phyloP scores from a whole-genome alignment of 164 flowering plant species.

The Buxus sempervirens region DNA sequence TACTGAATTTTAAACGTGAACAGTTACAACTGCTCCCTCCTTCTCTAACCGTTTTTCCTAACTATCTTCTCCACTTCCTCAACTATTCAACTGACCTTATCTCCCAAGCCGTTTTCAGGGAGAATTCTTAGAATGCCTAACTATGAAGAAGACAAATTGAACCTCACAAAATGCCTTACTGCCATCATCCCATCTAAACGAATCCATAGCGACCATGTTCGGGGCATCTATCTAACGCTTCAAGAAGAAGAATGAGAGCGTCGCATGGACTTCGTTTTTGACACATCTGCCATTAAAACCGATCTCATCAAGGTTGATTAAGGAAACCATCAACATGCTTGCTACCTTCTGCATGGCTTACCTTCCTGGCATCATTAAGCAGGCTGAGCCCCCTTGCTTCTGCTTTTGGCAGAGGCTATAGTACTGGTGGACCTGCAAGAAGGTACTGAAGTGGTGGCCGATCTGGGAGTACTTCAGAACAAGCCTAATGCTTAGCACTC shows the following conservation, averaged over 20 bases:
- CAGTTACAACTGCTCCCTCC: too few species aligned
- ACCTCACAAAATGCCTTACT: too few species aligned
- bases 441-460: constrained; percentile 8
- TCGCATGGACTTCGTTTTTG: constrained; percentile 81
- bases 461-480: background rate
- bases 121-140: too few species aligned
- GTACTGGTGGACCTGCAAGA: constrained; percentile 13
- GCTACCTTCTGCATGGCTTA: constrained; percentile 66
- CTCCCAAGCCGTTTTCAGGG: too few species aligned
- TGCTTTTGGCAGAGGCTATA: constrained; percentile 23
- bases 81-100: too few species aligned
- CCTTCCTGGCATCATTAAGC: constrained; percentile 53
- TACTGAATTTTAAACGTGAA: too few species aligned
- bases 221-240: constrained; percentile 70
- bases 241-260: constrained; percentile 82
- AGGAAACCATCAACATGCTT: constrained; percentile 73
- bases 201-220: constrained; percentile 66
- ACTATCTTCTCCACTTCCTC: too few species aligned
- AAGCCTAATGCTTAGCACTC: background rate
- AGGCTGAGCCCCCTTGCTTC: constrained; percentile 31
- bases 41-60: too few species aligned
- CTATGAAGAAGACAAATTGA: too few species aligned
- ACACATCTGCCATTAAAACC: too few species aligned
- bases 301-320: too few species aligned
- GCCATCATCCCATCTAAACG: constrained; percentile 73